Conservation (phyloP, 225 moss, liverwort and hornwort genomes). For the Antitrichia curtipendula region DNA sequence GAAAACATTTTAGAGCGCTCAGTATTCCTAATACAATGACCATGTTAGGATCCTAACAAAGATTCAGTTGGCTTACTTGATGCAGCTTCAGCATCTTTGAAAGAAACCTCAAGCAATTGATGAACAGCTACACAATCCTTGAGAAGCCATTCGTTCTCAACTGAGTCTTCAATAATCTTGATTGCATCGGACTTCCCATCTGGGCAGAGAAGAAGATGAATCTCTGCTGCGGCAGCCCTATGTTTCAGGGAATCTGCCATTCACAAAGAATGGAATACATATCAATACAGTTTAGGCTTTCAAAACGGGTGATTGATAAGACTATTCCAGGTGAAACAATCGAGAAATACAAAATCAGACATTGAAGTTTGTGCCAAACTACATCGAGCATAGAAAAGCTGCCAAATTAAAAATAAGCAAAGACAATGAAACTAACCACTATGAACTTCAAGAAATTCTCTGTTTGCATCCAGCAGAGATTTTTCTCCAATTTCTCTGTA, state of each 20-base stretch:
- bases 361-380: not conserved
- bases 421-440: slow-evolving; percentile 13
- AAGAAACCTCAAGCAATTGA: slow-evolving; percentile 44
- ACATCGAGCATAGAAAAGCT: not conserved
- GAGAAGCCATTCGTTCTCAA: slow-evolving; percentile 50
- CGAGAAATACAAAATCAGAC: not conserved
- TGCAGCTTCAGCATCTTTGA: slow-evolving; percentile 62
- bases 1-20: not conserved
- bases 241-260: slow-evolving; percentile 61
- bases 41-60: not conserved
- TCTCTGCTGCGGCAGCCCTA: slow-evolving; percentile 83
- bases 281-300: not conserved
- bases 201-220: slow-evolving; percentile 61
- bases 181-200: slow-evolving; percentile 59
- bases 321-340: not conserved
- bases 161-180: slow-evolving; percentile 75
- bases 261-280: not conserved
- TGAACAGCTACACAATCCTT: slow-evolving; percentile 77
- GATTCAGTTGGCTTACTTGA: slow-evolving; percentile 27
- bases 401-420: not conserved
- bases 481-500: slow-evolving; percentile 48
- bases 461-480: slow-evolving; percentile 57
- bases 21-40: not conserved
- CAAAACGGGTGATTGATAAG: not conserved
- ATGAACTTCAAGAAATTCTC: slow-evolving; percentile 52